Base-by-base conservation (phyloP, 352 stramenopile genomes). In the Globisporangium cederbergense region DNA sequence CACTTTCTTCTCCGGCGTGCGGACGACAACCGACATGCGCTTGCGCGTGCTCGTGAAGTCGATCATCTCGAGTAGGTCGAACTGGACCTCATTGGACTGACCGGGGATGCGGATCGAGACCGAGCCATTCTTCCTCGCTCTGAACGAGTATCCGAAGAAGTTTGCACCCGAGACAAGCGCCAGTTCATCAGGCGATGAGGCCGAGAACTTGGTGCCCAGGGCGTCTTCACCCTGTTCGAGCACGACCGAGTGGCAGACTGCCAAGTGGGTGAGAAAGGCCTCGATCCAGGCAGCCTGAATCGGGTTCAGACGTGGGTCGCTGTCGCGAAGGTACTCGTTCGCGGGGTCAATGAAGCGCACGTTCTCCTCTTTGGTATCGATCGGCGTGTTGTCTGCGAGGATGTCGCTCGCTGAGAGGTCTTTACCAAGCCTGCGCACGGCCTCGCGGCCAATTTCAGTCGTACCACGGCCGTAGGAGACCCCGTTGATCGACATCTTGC, bases 41-140 rank as follows among this genome's bases (percentile, higher is more conserved):
- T 99, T 99, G 32, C 97, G 81, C n/a, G 97, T 90, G 56, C 91
- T 98, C 57, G 98, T 97, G 74, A 99, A 99, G 65, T 99, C 97
- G 68, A 99, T 98, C 62, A 99, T 89, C 47, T 98, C 93, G 43
- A 99, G 79, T 32, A 98, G 72, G 38, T 93, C 77, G 60, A 90
- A 97, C n/a, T 76, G 64, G 2, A 86, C 66, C 18, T 87, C 82
- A 25, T 73, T 32, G 13, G 58, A 53, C 0, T 51, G 49, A 28
- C 62, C 63, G 2, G 82, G 84, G 6, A 81, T 61, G 5, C 66
- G 65, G 50, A 94, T 89, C 4, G 72, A 70, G 4, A 94, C 74
- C 10, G 75, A 75, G 28, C 80, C 83, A 45, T 88, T 92, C n/a
- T 77, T 80, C 45, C 85, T 75, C 7, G 75, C 85, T 5, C 66